These are phyloP conservation scores for Diutina mesorugosa DNA, from an alignment of 1,139 yeast genomes.

Conservation along the genomic window DNA sequence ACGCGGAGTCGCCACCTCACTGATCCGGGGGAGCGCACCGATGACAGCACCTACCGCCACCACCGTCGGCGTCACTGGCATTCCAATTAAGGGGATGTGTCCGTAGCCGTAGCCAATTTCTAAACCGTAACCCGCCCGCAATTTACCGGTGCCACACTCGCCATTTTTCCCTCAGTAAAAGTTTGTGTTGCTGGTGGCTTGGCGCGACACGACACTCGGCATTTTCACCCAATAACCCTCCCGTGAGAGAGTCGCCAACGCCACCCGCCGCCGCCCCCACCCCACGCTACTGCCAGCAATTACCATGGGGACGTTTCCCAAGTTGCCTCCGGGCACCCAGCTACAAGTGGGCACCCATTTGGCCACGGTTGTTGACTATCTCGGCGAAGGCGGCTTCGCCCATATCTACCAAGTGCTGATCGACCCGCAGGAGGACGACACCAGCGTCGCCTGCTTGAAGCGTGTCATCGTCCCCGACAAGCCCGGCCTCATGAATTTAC, in stretches of 20 bases:
- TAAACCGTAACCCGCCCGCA: too few relatives aligned
- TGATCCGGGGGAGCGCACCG: not conserved
- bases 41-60: not conserved
- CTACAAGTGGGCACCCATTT: slow-evolving; percentile 31
- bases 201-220: not conserved
- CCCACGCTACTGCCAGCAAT: not conserved
- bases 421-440: slow-evolving; percentile 22
- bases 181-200: not conserved
- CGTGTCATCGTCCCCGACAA: slow-evolving; percentile 66
- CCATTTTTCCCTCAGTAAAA: too few relatives aligned
- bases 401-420: slow-evolving; percentile 48
- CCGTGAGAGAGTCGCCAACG: not conserved
- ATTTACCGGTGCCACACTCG: too few relatives aligned
- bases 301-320: slow-evolving; percentile 2
- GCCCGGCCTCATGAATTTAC: slow-evolving; percentile 44
- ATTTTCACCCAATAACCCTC: not conserved
- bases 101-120: too few relatives aligned
- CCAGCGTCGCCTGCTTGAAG: slow-evolving; percentile 51
- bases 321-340: slow-evolving; percentile 1
- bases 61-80: too few relatives aligned
- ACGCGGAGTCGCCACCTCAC: not conserved
- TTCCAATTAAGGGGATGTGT: too few relatives aligned
- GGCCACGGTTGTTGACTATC: slow-evolving; percentile 22
- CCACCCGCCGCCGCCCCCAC: not conserved
- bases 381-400: slow-evolving; percentile 39